phyloP scores from a whole-genome alignment of 371 early-diverging fungal genomes.

The Dichotomocladium elegans region DNA sequence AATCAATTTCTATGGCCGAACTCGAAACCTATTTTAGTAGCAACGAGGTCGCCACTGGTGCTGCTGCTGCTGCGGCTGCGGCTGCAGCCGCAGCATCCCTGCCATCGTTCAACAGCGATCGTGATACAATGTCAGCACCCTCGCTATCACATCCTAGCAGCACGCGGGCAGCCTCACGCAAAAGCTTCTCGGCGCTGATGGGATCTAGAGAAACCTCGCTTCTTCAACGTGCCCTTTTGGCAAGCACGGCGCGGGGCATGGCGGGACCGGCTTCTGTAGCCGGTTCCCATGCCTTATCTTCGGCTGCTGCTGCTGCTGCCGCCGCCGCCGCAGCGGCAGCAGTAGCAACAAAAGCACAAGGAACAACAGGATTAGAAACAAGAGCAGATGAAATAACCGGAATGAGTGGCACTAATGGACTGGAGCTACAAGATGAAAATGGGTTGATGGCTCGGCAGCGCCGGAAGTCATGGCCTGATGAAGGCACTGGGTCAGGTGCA shows the following conservation, averaged over 20 bases:
- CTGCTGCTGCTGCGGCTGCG: neutral
- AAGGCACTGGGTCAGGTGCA: slow-evolving; percentile 7
- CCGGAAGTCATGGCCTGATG: slow-evolving; percentile 19
- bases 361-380: too few relatives aligned
- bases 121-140: neutral
- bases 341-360: slow-evolving; percentile 3
- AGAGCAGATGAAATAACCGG: too few relatives aligned
- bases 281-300: slow-evolving; percentile 22
- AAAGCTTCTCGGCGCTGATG: slow-evolving; percentile 11
- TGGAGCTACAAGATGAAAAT: neutral
- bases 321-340: slow-evolving; percentile 23
- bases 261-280: slow-evolving; percentile 14
- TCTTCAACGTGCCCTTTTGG: slow-evolving; percentile 31
- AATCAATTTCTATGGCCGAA: slow-evolving; percentile 45
- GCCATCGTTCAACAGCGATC: neutral
- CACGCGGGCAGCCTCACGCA: slow-evolving; percentile 12
- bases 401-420: too few relatives aligned
- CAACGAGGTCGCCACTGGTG: slow-evolving; percentile 1
- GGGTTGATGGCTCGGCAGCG: slow-evolving; percentile 1
- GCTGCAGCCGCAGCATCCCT: slow-evolving; percentile 1
- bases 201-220: slow-evolving; percentile 16
- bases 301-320: too few relatives aligned
- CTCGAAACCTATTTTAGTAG: slow-evolving; percentile 39
- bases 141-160: neutral
- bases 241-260: slow-evolving; percentile 11